Evolutionary conservation across 2,329 filamentous ascomycete species (phyloP).

Genomic region (Ilyonectria mors-panacis): DNA sequence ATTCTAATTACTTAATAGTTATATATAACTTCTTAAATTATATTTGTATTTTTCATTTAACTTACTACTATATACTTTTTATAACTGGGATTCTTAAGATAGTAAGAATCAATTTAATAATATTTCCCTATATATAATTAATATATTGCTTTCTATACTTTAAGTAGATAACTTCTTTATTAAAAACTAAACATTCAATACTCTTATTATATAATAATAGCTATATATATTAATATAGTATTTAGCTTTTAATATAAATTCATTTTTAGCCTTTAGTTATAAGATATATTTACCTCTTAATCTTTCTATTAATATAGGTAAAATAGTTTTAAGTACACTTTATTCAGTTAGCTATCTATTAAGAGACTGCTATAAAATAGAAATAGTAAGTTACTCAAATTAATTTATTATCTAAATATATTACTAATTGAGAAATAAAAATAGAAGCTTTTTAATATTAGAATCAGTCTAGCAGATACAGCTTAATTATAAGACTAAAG

Average conservation of each 20-base stretch:
- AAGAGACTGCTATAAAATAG: constrained; percentile 52
- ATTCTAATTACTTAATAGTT: constrained; percentile 51
- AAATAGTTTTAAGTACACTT: constrained; percentile 47
- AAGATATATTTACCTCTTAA: constrained; percentile 37
- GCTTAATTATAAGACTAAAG: constrained; percentile 39
- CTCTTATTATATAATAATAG: constrained; percentile 53
- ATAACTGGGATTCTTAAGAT: constrained; percentile 48
- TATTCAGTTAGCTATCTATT: constrained; percentile 45
- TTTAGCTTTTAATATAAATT: constrained; percentile 47
- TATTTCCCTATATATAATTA: constrained; percentile 45
- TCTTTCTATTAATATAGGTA: constrained; percentile 51
- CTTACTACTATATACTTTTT: constrained; percentile 46
- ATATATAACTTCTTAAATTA: constrained; percentile 55
- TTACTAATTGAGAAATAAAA: constrained; percentile 39
- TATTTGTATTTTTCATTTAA: constrained; percentile 51
- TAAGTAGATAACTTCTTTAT: constrained; percentile 48
- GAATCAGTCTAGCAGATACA: constrained; percentile 49
- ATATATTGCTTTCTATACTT: constrained; percentile 45
- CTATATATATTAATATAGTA: constrained; percentile 52
- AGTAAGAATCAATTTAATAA: constrained; percentile 39
- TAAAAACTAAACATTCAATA: constrained; percentile 53
- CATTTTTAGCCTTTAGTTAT: constrained; percentile 37
- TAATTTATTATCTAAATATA: too few relatives aligned
- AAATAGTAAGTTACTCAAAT: constrained; percentile 47
- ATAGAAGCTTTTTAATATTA: constrained; percentile 53